Evolutionary conservation across 805 yeast genomes (phyloP).

Genomic region (Pichia paraexigua): DNA sequence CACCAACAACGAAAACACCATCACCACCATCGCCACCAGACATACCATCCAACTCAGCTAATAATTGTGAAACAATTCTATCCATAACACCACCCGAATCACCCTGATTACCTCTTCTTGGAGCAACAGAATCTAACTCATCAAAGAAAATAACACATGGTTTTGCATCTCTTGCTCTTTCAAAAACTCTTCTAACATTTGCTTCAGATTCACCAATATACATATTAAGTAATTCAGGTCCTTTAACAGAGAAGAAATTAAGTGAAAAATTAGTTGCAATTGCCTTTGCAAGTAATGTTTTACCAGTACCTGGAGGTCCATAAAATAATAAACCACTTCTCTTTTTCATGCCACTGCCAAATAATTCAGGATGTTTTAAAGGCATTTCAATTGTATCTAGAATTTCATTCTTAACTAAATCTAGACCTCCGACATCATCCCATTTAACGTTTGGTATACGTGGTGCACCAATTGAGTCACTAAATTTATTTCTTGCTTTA

Average conservation of each 20-base stretch:
- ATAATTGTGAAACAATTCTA: conserved; percentile 87
- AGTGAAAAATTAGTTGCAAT: conserved; percentile 93
- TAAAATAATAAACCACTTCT: conserved; percentile 91
- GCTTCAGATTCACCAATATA: conserved; percentile 98
- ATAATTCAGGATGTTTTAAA: conserved; percentile 82
- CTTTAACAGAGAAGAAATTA: conserved; percentile 93
- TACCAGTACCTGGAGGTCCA: conserved; percentile 99
- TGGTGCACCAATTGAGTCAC: conserved; percentile 96
- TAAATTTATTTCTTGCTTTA: conserved; percentile 77
- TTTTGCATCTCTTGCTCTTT: conserved; percentile 89
- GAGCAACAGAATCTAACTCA: conserved; percentile 96
- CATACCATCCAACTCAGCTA: conserved; percentile 97
- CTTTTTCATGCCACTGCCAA: conserved; percentile 82
- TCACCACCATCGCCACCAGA: conserved; percentile 67
- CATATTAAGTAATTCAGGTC: conserved; percentile 95
- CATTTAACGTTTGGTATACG: conserved; percentile 89
- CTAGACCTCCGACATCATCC: conserved; percentile 97
- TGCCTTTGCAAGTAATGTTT: conserved; percentile 91
- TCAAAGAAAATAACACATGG: conserved; percentile 98
- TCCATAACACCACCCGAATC: conserved; percentile 99
- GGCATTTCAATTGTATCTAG: conserved; percentile 96
- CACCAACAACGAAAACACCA: conserved; percentile 98
- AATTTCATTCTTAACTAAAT: conserved; percentile 82
- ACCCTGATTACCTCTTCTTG: conserved; percentile 97
- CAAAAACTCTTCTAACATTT: conserved; percentile 89